phyloP scores from a whole-genome alignment of 441 rosid genomes.

The Croton setiger region DNA sequence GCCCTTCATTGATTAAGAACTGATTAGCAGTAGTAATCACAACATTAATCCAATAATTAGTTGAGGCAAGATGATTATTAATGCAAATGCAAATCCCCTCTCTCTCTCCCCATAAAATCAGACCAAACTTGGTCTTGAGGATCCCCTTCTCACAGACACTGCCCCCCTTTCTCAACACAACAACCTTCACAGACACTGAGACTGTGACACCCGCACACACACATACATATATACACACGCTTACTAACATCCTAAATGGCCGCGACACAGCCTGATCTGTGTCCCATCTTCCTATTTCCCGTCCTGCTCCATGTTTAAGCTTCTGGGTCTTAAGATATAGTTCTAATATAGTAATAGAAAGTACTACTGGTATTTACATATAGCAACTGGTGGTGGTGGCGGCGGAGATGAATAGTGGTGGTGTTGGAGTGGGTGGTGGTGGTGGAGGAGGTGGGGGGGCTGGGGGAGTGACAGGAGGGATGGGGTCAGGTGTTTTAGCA shows the following conservation, averaged over 20 bases:
- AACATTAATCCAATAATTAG: constrained; percentile 3
- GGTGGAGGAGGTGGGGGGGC: constrained; percentile 21
- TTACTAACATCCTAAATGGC: constrained; percentile 16
- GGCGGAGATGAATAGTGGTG: constrained; percentile 25
- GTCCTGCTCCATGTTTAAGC: constrained; percentile 23
- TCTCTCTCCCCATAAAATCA: constrained; percentile 16
- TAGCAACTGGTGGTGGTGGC: constrained; percentile 16
- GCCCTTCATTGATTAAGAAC: neutral
- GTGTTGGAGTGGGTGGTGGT: constrained; percentile 20
- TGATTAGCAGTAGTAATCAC: neutral
- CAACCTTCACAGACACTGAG: constrained; percentile 13
- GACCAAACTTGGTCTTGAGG: constrained; percentile 26
- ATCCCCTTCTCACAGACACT: constrained; percentile 29
- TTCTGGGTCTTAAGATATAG: constrained; percentile 9
- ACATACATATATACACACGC: too few species aligned
- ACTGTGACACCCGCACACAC: constrained; percentile 16
- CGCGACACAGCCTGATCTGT: constrained; percentile 33
- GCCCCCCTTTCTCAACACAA: constrained; percentile 26
- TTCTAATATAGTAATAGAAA: constrained; percentile 1
- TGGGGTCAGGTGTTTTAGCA: constrained; percentile 25
- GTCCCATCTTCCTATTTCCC: constrained; percentile 23
- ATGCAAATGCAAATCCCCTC: too few species aligned
- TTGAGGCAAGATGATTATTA: neutral
- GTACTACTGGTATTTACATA: constrained; percentile 3
- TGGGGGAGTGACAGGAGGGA: constrained; percentile 14